A percentile compares a stretch with the other conserved stretches of the same genome.
Conservation (phyloP, 2,329 filamentous ascomycete genomes). For the Xylaria sp. region DNA sequence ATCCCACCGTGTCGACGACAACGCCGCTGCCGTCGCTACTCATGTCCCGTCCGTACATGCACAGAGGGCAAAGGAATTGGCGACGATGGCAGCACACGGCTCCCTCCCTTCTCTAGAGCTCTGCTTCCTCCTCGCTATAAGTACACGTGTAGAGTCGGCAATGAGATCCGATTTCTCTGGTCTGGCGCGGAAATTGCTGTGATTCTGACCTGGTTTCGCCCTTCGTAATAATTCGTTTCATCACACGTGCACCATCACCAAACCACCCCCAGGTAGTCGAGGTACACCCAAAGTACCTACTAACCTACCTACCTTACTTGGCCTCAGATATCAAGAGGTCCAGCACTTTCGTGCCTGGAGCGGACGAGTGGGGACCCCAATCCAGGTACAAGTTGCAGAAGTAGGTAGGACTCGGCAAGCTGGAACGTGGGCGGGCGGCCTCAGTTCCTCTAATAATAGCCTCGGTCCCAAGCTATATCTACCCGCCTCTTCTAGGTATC, state of each 20-base stretch:
- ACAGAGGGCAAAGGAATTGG: slow-evolving; percentile 20
- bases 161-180: slow-evolving; percentile 3
- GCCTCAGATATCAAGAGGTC: neutral
- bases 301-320: neutral
- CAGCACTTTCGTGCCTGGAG: slow-evolving; percentile 11
- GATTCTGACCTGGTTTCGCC: slow-evolving; percentile 8
- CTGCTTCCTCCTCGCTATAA: slow-evolving; percentile 19
- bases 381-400: slow-evolving; percentile 24
- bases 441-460: slow-evolving; percentile 24
- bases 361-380: slow-evolving; percentile 29
- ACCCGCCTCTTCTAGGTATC: slow-evolving; percentile 6
- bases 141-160: slow-evolving; percentile 1
- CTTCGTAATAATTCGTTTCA: slow-evolving; percentile 14
- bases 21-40: slow-evolving; percentile 45
- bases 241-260: slow-evolving; percentile 25
- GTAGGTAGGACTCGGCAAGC: slow-evolving; percentile 26
- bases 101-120: slow-evolving; percentile 12
- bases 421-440: slow-evolving; percentile 31
- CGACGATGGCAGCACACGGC: slow-evolving; percentile 16
- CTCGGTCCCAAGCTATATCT: neutral
- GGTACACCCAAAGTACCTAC: slow-evolving; percentile 24
- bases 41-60: slow-evolving; percentile 48
- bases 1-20: slow-evolving; percentile 62
- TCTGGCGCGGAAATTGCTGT: neutral
- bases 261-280: slow-evolving; percentile 4